Base-by-base conservation (phyloP, 192 early-diverging fungal species). In the Backusella luteola region DNA sequence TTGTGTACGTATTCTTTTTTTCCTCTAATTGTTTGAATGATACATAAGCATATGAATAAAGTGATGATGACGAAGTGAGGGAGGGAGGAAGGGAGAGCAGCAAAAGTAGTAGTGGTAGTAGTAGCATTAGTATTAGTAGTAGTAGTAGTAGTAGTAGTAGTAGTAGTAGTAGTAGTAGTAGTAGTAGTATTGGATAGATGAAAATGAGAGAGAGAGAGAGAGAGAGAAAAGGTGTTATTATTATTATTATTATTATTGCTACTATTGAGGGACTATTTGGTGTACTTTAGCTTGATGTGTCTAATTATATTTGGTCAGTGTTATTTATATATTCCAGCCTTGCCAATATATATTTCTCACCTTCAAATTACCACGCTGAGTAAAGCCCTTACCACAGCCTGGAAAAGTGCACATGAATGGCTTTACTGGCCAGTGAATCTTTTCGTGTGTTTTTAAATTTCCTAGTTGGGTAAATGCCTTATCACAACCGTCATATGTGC, bases 231-330 rank as follows among this genome's bases (percentile, higher is more conserved):
- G 29, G 35, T 36, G n/a, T 32, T 36, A 19, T 67, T 67, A 29
- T 8, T 34, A 17, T 35, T 35, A 15, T 42, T 42, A n/a, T 46
- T 46, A 42, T 15, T 14, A 5, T 38, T 29, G 6, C n/a, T 69
- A 9, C 29, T 71, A 71, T 6, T 46, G 69, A 46, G 42, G 69
- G 9, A 70, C 69, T 6, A 71, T 46, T 66, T 73, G 73, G 63
- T 73, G 73, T 59, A 73, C 73, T 73, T 73, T 73, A 5, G 21
- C 73, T 73, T 73, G 73, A 66, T 73, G 73, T 38, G 73, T 73
- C 73, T 73, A 66, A 17, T 17, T 32, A 14, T 14, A 44, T 17
- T 44, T 44, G 6, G 46, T 49, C 5, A 44, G 42, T 44, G 19
- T 39, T 39, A 3, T 17, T 67, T n/a, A 12, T 67, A 19, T 11